These are phyloP conservation scores for Trapa bicornis DNA, from an alignment of 345 rosid species.

Conservation along the genomic window DNA sequence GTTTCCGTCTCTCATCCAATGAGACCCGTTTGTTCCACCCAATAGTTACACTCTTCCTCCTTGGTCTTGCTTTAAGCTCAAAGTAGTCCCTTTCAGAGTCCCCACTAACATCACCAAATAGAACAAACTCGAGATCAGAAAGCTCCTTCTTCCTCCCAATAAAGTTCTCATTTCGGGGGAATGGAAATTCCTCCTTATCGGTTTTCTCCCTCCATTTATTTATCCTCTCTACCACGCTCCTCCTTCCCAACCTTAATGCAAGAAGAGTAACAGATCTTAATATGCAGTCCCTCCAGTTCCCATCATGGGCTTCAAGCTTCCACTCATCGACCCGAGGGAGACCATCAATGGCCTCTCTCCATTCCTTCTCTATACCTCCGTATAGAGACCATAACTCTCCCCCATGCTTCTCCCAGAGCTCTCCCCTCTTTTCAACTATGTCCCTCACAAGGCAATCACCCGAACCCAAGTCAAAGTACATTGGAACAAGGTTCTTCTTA, in stretches of 20 bases:
- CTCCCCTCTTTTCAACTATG: constrained; percentile 88
- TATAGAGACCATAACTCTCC: constrained; percentile 77
- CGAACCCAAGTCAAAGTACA: constrained; percentile 72
- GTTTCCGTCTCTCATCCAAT: constrained; percentile 36
- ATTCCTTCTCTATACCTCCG: constrained; percentile 83
- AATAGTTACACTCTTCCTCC: constrained; percentile 53
- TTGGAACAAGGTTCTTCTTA: constrained; percentile 85
- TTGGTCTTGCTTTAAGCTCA: constrained; percentile 66
- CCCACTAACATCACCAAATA: constrained; percentile 72
- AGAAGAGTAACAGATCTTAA: constrained; percentile 54
- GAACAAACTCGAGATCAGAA: constrained; percentile 73
- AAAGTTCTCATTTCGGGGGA: constrained; percentile 66
- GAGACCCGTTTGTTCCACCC: constrained; percentile 57
- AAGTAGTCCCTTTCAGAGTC: constrained; percentile 72
- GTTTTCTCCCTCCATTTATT: constrained; percentile 76
- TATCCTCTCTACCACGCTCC: constrained; percentile 75
- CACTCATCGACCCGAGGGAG: constrained; percentile 66
- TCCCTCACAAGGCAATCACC: constrained; percentile 88
- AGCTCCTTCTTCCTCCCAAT: constrained; percentile 86
- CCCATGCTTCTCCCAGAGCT: constrained; percentile 85
- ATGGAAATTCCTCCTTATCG: constrained; percentile 80
- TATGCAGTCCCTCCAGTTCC: constrained; percentile 88
- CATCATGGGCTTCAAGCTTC: constrained; percentile 86
- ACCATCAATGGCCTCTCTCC: constrained; percentile 79
- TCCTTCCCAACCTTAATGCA: constrained; percentile 72